Percentiles rank a stretch among this genome's conserved stretches.
phyloP scores from a whole-genome alignment of 2,329 filamentous ascomycete species.

The Neodidymelliopsis sp. region DNA sequence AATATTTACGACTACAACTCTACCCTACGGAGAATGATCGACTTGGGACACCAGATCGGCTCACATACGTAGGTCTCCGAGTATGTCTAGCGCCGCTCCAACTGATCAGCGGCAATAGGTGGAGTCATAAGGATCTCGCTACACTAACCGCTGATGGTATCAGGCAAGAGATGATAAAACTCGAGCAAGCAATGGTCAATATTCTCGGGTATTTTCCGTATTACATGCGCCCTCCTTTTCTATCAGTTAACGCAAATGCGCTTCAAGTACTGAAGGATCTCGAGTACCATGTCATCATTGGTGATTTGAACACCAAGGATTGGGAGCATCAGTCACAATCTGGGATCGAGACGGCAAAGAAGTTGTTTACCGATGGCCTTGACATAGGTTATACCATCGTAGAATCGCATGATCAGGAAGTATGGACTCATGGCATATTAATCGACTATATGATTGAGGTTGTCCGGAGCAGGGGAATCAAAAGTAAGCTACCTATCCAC shows the following conservation, averaged over 20 bases:
- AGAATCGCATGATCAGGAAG: constrained; percentile 17
- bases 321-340: constrained; percentile 60
- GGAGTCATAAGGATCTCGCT: constrained; percentile 56
- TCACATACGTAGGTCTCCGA: constrained; percentile 9
- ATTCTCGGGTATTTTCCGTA: constrained; percentile 60
- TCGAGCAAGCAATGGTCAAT: constrained; percentile 59
- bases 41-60: constrained; percentile 7
- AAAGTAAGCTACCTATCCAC: background rate
- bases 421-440: constrained; percentile 14
- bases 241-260: constrained; percentile 44
- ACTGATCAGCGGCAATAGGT: constrained; percentile 24
- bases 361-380: constrained; percentile 51
- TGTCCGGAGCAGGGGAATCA: constrained; percentile 5
- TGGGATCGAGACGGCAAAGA: constrained; percentile 57
- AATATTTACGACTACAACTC: constrained; percentile 8
- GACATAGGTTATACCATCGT: constrained; percentile 13
- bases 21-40: constrained; percentile 2
- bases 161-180: constrained; percentile 54
- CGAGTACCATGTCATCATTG: constrained; percentile 64
- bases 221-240: constrained; percentile 55
- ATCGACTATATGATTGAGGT: constrained; percentile 18
- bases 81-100: background rate
- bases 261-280: constrained; percentile 45
- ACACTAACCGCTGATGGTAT: constrained; percentile 48
- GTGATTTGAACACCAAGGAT: constrained; percentile 65